Percentiles rank a stretch among this genome's conserved stretches.
These are phyloP conservation scores for Zymoseptoria tritici DNA, from an alignment of 2,329 filamentous ascomycete genomes.

Conservation along the genomic window DNA sequence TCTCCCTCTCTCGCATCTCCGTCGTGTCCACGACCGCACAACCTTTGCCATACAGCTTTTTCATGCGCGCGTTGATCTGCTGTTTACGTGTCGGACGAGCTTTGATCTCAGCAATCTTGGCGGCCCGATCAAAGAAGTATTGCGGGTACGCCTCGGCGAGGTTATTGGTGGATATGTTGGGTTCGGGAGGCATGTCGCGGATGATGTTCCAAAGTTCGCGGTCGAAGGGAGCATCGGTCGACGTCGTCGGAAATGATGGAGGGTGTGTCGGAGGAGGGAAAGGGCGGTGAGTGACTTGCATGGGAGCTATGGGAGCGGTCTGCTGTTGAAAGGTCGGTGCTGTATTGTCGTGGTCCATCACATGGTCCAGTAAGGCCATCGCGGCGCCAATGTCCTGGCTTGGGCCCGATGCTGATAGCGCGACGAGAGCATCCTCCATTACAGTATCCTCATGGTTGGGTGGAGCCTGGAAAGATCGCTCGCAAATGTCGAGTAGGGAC, in stretches of 20 bases:
- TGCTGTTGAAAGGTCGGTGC: neutral
- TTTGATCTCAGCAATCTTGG: constrained; percentile 50
- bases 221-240: constrained; percentile 12
- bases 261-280: neutral
- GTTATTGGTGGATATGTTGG: neutral
- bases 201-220: neutral
- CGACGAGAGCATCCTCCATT: neutral
- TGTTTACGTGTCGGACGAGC: constrained; percentile 32
- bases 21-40: neutral
- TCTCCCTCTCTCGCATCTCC: neutral
- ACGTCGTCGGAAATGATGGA: constrained; percentile 1
- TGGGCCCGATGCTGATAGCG: neutral
- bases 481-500: too few species aligned
- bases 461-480: neutral
- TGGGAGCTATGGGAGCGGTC: neutral
- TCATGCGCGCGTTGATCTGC: constrained; percentile 6
- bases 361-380: neutral
- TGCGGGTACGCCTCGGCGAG: neutral
- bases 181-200: neutral
- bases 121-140: constrained; percentile 36
- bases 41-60: neutral
- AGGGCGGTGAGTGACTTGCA: neutral
- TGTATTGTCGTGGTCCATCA: neutral
- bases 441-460: neutral
- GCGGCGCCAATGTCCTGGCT: neutral